Percentiles rank a stretch among this genome's conserved stretches.
Evolutionary conservation across 2,329 filamentous ascomycete genomes (phyloP).

Genomic region (Pochonia chlamydosporia): DNA sequence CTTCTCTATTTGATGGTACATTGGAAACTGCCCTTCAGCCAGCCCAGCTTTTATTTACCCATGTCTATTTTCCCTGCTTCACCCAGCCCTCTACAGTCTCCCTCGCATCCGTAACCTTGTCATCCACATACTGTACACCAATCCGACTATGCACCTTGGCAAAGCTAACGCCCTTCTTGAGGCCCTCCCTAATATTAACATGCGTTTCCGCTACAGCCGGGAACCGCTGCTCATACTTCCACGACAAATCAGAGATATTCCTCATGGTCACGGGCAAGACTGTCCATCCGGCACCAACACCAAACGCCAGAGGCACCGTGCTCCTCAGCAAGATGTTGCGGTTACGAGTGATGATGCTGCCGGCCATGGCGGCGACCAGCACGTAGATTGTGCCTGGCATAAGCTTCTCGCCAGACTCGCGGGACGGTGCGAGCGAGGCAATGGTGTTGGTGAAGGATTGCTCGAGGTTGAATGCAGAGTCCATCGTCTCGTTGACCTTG

Average conservation of each 20-base stretch:
- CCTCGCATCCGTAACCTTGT: constrained; percentile 70
- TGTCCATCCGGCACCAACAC: constrained; percentile 75
- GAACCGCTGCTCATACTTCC: constrained; percentile 88
- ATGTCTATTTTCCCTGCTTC: constrained; percentile 70
- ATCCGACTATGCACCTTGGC: constrained; percentile 69
- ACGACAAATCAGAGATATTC: constrained; percentile 80
- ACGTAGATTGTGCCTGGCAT: constrained; percentile 90
- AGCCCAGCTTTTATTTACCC: background rate
- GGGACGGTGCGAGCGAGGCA: constrained; percentile 79
- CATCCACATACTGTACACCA: constrained; percentile 67
- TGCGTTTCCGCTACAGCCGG: constrained; percentile 81
- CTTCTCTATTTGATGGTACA: constrained; percentile 32
- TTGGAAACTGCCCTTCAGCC: constrained; percentile 10
- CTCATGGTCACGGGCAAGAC: constrained; percentile 84
- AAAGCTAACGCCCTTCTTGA: constrained; percentile 65
- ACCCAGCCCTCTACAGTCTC: constrained; percentile 84
- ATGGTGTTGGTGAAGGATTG: constrained; percentile 84
- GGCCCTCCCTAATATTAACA: constrained; percentile 60
- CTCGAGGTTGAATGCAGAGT: constrained; percentile 77
- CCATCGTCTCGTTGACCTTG: constrained; percentile 75
- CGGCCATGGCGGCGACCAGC: constrained; percentile 89
- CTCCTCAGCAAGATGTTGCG: constrained; percentile 78
- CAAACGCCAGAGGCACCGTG: constrained; percentile 70
- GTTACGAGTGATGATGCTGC: constrained; percentile 84
- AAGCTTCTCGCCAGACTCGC: constrained; percentile 79